Evolutionary conservation across 169 alveolate species (phyloP), one percentile per base, ranked within the genome.

Genomic region (Cryptosporidium baileyi): DNA sequence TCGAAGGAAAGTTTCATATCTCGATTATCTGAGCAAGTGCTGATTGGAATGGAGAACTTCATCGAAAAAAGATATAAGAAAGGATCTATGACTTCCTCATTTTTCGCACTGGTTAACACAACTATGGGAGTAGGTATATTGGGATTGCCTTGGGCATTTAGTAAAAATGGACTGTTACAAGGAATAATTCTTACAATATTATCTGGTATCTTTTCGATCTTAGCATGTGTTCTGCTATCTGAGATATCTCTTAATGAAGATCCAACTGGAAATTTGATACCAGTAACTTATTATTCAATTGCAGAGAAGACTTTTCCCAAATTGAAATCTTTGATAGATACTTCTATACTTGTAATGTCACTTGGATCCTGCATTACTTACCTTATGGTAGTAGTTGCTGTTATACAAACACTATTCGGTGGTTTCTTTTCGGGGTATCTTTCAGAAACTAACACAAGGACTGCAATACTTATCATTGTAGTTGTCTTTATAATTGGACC

Each of bases 111-210:
- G 26, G 85, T 74, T 41, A 74, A 74, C 67, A 74, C 85, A 52
- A 74, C 85, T 15, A 74, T 74, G 85, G 85, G 85, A 1, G 85
- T 74, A 3, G 85, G 85, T 22, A 57, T 74, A 32, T 67, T 74
- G 30, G 85, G 85, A n/a, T 32, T 74, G 11, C 85, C 85, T n/a
- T 74, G 85, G 85, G 85, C 85, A 38, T 74, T 26, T 32, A 74
- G 85, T 59, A 38, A 74, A 26, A 74, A 74, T 74, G 85, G 85
- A 3, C 85, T 74, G 13, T 32, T 74, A 11, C 85, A 74, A 28
- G 85, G 85, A 41, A 74, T 74, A 3, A 9, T 54, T 3, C 11
- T 74, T 36, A 74, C 85, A 24, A 9, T 74, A n/a, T 19, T 74
- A 11, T 74, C 85, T 0, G 85, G 85, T 26, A 28, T 74, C 43